Base-by-base conservation (phyloP, 129 eudicot genomes). In the Cynara cardunculus region DNA sequence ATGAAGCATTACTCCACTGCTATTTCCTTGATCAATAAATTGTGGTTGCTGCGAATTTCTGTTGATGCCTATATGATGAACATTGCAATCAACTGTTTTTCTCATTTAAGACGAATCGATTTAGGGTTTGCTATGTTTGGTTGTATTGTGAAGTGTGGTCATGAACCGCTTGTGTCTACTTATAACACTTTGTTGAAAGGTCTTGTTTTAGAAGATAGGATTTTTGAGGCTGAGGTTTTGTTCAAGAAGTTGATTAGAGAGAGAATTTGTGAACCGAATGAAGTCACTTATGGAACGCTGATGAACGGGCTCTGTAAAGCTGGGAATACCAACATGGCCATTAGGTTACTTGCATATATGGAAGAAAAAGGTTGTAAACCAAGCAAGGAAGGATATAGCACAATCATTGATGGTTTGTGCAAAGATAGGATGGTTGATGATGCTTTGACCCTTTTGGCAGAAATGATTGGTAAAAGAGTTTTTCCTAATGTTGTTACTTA, bases 281-380 rank as follows among this genome's bases (percentile, higher is more conserved):
- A 64, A 19, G 59, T 90, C 27, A 87, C 83, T 3, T 86, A 76
- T 75, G 84, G 84, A 7, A 73, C 85, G 24, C 64, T 89, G 0
- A 69, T 91, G 28, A 79, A 86, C 4, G 93, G 93, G 76, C 84
- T 91, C 0, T 89, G 91, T 76, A 84, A 82, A 32, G 22, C 74
- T 11, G 91, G 89, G 46, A 62, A 79, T 28, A 79, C 73, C 9
- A 14, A 13, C 3, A 62, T 28, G 31, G 93, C 93, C 10, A 5
- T 86, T 53, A 32, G 61, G 41, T 81, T 86, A 7, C 68, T 85
- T 25, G 72, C 71, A 26, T 77, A 73, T 62, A 77, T 83, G 86
- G 86, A 83, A 24, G 75, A 73, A n/a, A 65, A 75, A 72, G 80
- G 69, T 2, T 72, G 83, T 72, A 72, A 31, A 13, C 75, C 83